Evolutionary conservation across 495 filamentous ascomycete species (phyloP).

Genomic region (Bryoglossum gracile): DNA sequence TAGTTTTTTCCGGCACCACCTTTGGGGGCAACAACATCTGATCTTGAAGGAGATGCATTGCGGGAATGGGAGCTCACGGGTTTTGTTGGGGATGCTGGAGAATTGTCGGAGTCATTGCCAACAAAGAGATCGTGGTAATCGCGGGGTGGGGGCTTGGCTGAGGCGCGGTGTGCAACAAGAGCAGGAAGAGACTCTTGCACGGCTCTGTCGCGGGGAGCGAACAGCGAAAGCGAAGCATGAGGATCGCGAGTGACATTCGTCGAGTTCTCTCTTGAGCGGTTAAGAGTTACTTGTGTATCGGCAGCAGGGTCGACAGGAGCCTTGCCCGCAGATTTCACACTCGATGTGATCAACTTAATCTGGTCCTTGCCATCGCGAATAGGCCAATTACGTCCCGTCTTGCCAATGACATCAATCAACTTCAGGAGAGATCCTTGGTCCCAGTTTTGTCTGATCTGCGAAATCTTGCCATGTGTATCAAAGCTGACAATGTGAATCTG

Average conservation of each 20-base stretch:
- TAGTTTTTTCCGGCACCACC: constrained; percentile 63
- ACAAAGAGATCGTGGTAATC: constrained; percentile 59
- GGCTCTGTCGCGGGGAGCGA: constrained; percentile 52
- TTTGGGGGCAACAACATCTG: constrained; percentile 49
- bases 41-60: constrained; percentile 28
- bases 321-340: constrained; percentile 34
- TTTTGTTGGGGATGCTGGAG: constrained; percentile 23
- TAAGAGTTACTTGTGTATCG: constrained; percentile 15
- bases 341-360: constrained; percentile 57
- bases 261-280: constrained; percentile 38
- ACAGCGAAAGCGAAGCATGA: constrained; percentile 70
- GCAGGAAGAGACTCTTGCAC: constrained; percentile 34
- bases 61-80: constrained; percentile 28
- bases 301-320: constrained; percentile 7
- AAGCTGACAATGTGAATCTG: constrained; percentile 90
- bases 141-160: constrained; percentile 55
- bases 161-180: constrained; percentile 47
- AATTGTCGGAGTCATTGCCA: constrained; percentile 30
- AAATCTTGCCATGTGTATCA: constrained; percentile 65
- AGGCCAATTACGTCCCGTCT: constrained; percentile 83
- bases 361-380: constrained; percentile 87
- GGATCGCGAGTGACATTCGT: constrained; percentile 54
- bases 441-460: constrained; percentile 83
- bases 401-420: constrained; percentile 87
- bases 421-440: constrained; percentile 91